phyloP scores from a whole-genome alignment of 1,284 basidiomycete genomes.

The Rhodotorula glutinis region DNA sequence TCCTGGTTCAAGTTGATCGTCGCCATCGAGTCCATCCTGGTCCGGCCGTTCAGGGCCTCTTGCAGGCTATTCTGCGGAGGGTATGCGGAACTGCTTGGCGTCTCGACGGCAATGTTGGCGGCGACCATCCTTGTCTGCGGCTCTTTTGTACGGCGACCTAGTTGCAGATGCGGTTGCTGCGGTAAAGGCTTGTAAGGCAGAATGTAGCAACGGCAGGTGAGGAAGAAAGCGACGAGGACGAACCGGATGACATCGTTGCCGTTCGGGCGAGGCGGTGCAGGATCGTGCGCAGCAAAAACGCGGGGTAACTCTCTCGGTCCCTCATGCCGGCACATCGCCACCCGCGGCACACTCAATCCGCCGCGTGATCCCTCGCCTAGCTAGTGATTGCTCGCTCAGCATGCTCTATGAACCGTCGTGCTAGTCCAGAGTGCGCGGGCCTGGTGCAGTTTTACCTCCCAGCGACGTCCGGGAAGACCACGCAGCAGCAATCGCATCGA shows the following conservation, averaged over 20 bases:
- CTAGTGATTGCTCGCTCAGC: too few species aligned
- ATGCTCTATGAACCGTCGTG: too few species aligned
- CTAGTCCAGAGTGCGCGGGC: too few species aligned
- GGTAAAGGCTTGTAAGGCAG: too few species aligned
- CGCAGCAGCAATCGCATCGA: too few species aligned
- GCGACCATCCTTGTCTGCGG: not conserved
- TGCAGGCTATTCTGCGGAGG: slow-evolving; percentile 16
- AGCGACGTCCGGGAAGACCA: too few species aligned
- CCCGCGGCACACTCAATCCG: too few species aligned
- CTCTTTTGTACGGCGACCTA: too few species aligned
- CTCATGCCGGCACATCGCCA: too few species aligned
- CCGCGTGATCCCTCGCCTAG: too few species aligned
- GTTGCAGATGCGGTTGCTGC: too few species aligned
- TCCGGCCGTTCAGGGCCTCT: slow-evolving; percentile 3
- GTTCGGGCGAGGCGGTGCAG: not conserved
- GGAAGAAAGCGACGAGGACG: not conserved
- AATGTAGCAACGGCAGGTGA: not conserved
- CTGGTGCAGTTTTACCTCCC: too few species aligned
- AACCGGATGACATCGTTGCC: not conserved
- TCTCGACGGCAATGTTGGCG: not conserved
- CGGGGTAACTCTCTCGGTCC: not conserved
- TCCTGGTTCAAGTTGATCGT: not conserved
- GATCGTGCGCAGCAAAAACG: slow-evolving; percentile 3
- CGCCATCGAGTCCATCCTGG: slow-evolving; percentile 1
- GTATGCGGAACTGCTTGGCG: slow-evolving; percentile 1